Base-by-base conservation (phyloP, 495 filamentous ascomycete species). In the Thermothielavioides terrestris region DNA sequence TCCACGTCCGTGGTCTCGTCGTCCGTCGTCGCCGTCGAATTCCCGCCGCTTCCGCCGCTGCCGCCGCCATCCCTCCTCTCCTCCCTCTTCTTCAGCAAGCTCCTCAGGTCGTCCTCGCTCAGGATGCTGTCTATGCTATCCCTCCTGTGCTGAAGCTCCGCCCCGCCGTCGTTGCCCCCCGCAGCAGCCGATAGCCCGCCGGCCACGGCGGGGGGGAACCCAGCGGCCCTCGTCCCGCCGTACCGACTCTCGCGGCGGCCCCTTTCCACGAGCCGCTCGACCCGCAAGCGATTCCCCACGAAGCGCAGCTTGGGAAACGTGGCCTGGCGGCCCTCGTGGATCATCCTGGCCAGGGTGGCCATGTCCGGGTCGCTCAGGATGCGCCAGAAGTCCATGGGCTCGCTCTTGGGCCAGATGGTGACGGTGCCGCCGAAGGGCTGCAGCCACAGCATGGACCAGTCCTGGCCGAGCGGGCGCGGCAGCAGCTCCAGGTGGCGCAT, bases 361-460 rank as follows among this genome's bases (percentile, higher is more conserved):
- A 79, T 67, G 34, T 72, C 80, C 0, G 92, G 92, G 59, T 98
- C 92, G 6, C 80, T 81, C 9, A 98, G 73, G 60, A 98, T 94
- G 57, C 86, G 77, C 60, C 74, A 82, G 67, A 96, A 94, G 64
- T 98, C 92, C 9, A 76, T 81, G 2, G 77, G 54, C 2, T 79
- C 70, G 35, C 75, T 79, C 63, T 89, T 87, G 2, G 92, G 92
- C 79, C 92, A 97, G 57, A 98, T 88, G 8, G 94, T 98, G 50
- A 97, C 84, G 15, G 88, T 96, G 32, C 92, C 92, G 52, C 82
- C 85, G 71, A 97, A 96, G 50, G 84, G 83, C 65, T 98, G 92
- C 25, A 98, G 77, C 86, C 89, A 97, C 28, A 98, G 83, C 65
- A 91, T 84, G 45, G 80, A 85, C 92, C 92, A 98, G 64, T 98